Evolutionary conservation across 139 green algal species (phyloP).

Genomic region (Chlorella vulgaris): DNA sequence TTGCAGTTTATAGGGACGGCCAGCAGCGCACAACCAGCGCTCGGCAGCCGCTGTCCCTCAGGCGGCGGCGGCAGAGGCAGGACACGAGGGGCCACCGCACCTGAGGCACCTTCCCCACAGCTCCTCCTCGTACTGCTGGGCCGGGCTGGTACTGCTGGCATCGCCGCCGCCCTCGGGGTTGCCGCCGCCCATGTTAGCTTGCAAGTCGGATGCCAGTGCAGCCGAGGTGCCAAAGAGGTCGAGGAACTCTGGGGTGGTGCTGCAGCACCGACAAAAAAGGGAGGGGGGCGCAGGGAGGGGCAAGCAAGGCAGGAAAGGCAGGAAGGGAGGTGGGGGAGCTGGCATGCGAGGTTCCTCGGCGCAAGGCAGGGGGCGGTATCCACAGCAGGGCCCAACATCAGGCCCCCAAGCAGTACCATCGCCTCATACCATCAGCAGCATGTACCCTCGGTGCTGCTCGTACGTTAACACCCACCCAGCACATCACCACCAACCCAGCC

Average conservation of each 20-base stretch:
- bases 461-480: neutral
- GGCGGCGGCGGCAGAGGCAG: neutral
- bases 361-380: no score
- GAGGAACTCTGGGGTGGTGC: neutral
- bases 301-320: neutral
- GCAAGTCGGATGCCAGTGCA: neutral
- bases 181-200: neutral
- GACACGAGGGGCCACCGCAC: neutral
- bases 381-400: no score
- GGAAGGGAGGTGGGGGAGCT: no score
- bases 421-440: neutral
- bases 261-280: neutral
- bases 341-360: no score
- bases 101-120: conserved; percentile 24
- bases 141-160: neutral
- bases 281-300: neutral
- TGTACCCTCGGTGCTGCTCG: neutral
- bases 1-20: no score
- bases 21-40: no score
- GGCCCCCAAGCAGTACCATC: no score
- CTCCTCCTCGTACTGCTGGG: neutral
- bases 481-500: neutral
- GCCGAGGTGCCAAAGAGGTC: neutral
- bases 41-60: no score
- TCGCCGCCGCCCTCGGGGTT: neutral